Evolutionary conservation across 768 basidiomycete species (phyloP).

Genomic region (Termitomyces sp.): DNA sequence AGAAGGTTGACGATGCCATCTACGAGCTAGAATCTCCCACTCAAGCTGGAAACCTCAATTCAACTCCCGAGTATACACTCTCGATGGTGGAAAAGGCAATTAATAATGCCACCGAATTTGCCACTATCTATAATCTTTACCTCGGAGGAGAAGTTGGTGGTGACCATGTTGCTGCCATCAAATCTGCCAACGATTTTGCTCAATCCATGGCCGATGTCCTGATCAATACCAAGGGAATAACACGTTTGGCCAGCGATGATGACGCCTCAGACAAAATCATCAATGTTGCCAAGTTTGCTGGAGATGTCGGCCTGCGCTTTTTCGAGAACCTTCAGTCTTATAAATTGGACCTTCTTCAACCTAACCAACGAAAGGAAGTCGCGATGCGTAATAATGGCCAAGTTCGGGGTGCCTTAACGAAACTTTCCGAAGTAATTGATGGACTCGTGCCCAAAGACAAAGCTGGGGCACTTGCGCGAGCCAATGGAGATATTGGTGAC

Average conservation of each 20-base stretch:
- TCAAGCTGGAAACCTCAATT: conserved; percentile 90
- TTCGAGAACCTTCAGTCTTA: conserved; percentile 97
- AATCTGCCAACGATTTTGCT: conserved; percentile 93
- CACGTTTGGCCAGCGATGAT: conserved; percentile 86
- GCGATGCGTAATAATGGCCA: conserved; percentile 90
- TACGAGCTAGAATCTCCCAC: conserved; percentile 97
- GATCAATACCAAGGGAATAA: conserved; percentile 93
- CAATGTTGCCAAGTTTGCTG: conserved; percentile 77
- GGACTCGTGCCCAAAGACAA: conserved; percentile 83
- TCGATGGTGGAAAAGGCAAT: conserved; percentile 98
- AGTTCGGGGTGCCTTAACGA: conserved; percentile 75
- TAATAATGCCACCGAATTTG: conserved; percentile 95
- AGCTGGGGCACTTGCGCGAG: conserved; percentile 62
- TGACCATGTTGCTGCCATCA: conserved; percentile 97
- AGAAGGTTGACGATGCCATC: conserved; percentile 95
- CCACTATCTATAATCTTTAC: conserved; percentile 89
- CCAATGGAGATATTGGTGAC: conserved; percentile 93
- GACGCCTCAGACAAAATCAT: conserved; percentile 92
- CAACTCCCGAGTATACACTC: conserved; percentile 97
- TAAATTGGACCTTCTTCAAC: conserved; percentile 80
- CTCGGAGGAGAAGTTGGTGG: conserved; percentile 85
- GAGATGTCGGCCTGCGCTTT: conserved; percentile 86
- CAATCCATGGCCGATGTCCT: conserved; percentile 92
- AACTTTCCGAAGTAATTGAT: conserved; percentile 87
- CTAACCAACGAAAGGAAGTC: conserved; percentile 76